Percentiles rank a stretch among this genome's conserved stretches.
phyloP scores from a whole-genome alignment of 306 rosid species.

The Argentina anserina region DNA sequence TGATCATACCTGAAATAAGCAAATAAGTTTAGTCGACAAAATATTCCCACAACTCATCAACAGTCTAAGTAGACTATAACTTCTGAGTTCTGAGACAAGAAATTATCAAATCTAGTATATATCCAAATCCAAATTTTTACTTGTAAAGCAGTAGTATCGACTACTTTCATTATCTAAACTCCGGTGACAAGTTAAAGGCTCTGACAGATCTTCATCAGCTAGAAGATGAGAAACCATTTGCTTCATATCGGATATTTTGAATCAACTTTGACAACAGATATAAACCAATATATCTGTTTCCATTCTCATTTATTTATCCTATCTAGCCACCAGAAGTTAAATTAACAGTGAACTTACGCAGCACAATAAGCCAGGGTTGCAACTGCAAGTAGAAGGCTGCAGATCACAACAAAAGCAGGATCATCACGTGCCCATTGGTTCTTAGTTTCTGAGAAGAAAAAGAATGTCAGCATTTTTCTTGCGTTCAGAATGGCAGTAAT shows the following conservation, averaged over 20 bases:
- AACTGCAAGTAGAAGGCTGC: slow-evolving; percentile 87
- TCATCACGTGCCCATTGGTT: slow-evolving; percentile 99
- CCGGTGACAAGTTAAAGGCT: slow-evolving; percentile 1
- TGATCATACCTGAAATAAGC: slow-evolving; percentile 82
- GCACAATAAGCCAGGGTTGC: slow-evolving; percentile 92
- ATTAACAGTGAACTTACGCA: slow-evolving; percentile 69
- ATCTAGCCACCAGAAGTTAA: slow-evolving; percentile 26
- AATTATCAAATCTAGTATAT: background rate
- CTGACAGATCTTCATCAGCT: background rate
- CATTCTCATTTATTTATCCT: slow-evolving; percentile 5
- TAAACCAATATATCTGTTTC: slow-evolving; percentile 18
- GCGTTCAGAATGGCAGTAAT: background rate
- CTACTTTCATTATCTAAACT: background rate
- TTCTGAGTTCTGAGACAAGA: background rate
- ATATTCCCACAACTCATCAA: background rate
- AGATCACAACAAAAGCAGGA: slow-evolving; percentile 99
- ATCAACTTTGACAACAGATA: slow-evolving; percentile 13
- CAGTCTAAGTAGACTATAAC: background rate
- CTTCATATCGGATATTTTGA: slow-evolving; percentile 15
- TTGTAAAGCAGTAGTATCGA: background rate
- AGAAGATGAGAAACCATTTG: background rate
- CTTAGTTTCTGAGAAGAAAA: slow-evolving; percentile 85
- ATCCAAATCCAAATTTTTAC: background rate
- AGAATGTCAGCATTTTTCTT: slow-evolving; percentile 13
- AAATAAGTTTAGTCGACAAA: slow-evolving; percentile 21